Conservation (phyloP, 805 yeast species). For the Starmerella bombicola region DNA sequence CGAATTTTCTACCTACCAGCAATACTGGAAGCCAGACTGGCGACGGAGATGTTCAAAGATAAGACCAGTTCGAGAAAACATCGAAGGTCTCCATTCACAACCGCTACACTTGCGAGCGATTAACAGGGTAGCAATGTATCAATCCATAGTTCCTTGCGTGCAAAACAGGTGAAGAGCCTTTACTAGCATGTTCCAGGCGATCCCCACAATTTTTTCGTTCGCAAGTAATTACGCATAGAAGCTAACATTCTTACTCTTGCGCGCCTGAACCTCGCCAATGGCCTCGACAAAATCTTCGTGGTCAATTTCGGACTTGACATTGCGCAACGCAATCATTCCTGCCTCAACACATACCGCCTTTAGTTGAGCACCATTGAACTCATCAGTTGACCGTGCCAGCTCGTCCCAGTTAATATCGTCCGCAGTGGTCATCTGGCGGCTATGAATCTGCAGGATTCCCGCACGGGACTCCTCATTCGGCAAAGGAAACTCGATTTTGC, state of each 20-base stretch:
- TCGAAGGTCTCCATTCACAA: too few relatives aligned
- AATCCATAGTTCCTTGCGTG: too few relatives aligned
- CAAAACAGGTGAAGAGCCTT: too few relatives aligned
- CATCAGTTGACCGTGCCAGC: slow-evolving; percentile 94
- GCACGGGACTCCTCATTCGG: slow-evolving; percentile 98
- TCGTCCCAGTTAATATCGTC: slow-evolving; percentile 89
- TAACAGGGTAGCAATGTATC: too few relatives aligned
- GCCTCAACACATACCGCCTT: slow-evolving; percentile 99
- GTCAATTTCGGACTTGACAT: slow-evolving; percentile 78
- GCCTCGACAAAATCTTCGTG: slow-evolving; percentile 99
- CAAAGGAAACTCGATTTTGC: slow-evolving; percentile 95
- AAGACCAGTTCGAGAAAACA: too few relatives aligned
- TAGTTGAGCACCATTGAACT: slow-evolving; percentile 96
- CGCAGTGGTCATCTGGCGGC: slow-evolving; percentile 91
- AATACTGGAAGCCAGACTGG: too few relatives aligned
- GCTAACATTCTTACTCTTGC: slow-evolving; percentile 88
- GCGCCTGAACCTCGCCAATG: slow-evolving; percentile 93
- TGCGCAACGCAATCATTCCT: slow-evolving; percentile 97
- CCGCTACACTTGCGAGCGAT: too few relatives aligned
- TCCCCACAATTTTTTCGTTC: too few relatives aligned
- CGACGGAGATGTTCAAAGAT: too few relatives aligned
- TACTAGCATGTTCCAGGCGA: too few relatives aligned
- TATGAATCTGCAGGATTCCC: slow-evolving; percentile 89
- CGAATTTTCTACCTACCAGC: too few relatives aligned
- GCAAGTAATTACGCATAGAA: slow-evolving; percentile 80